These are phyloP conservation scores for Curvularia spicifera DNA, from an alignment of 2,329 filamentous ascomycete genomes.

Conservation along the genomic window DNA sequence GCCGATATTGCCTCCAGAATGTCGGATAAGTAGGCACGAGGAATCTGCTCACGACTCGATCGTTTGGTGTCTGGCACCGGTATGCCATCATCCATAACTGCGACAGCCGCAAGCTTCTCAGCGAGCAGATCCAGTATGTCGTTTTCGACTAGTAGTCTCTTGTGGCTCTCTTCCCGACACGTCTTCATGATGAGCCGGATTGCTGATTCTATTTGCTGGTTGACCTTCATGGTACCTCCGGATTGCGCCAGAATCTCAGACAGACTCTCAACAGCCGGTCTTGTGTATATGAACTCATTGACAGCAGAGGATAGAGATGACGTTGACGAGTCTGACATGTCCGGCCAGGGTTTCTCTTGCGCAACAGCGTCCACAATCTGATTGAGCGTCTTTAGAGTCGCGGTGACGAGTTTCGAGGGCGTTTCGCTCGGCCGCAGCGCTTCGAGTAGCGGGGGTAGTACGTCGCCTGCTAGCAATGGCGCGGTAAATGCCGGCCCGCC, in stretches of 20 bases:
- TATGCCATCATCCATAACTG: conserved; percentile 35
- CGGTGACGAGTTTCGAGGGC: conserved; percentile 70
- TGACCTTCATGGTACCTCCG: conserved; percentile 59
- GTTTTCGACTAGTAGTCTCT: conserved; percentile 71
- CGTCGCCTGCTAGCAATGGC: conserved; percentile 72
- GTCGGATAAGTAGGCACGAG: conserved; percentile 66
- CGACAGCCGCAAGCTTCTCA: conserved; percentile 64
- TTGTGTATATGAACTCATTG: conserved; percentile 64
- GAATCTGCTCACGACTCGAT: conserved; percentile 34
- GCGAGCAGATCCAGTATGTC: conserved; percentile 82
- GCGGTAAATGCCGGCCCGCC: conserved; percentile 80
- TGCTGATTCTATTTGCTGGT: conserved; percentile 68
- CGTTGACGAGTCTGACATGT: conserved; percentile 60
- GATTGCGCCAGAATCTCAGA: conserved; percentile 69
- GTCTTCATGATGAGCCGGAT: conserved; percentile 64
- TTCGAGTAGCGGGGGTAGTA: conserved; percentile 72
- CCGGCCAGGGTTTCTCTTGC: conserved; percentile 60
- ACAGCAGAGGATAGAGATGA: conserved; percentile 56
- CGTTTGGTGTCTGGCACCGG: conserved; percentile 26
- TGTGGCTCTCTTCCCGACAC: conserved; percentile 74
- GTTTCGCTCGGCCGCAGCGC: conserved; percentile 71
- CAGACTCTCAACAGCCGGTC: conserved; percentile 67
- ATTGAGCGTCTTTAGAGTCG: conserved; percentile 75
- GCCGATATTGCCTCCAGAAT: conserved; percentile 78
- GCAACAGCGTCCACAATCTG: conserved; percentile 71